Conservation (phyloP, 805 yeast genomes). For the Yarrowia sp. region DNA sequence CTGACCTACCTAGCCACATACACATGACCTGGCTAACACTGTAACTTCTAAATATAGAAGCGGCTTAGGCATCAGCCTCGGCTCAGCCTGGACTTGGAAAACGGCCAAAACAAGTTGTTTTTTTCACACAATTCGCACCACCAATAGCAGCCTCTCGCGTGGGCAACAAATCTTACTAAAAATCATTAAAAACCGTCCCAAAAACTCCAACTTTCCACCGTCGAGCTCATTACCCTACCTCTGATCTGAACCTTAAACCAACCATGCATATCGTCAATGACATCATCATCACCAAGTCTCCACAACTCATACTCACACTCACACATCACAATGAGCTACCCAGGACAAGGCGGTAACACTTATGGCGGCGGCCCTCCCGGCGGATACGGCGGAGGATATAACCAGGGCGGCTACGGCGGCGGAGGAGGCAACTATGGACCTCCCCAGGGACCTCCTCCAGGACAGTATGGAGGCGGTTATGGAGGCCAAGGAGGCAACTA, state of each 20-base stretch:
- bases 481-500: not conserved
- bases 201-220: no score
- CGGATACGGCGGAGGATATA: not conserved
- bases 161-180: no score
- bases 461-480: not conserved
- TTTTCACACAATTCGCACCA: no score
- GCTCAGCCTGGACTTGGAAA: no score
- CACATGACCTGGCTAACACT: no score
- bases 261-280: not conserved
- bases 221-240: constrained; percentile 13
- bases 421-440: not conserved
- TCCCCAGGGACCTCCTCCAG: constrained; percentile 10
- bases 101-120: no score
- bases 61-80: no score
- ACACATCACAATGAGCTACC: not conserved
- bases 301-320: no score
- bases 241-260: not conserved
- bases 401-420: not conserved
- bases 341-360: constrained; percentile 22
- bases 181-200: no score
- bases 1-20: no score
- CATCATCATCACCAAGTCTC: not conserved
- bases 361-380: constrained; percentile 9
- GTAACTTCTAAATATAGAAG: no score
- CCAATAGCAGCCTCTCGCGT: no score